A percentile compares a stretch with the other conserved stretches of the same genome.
Evolutionary conservation across 352 stramenopile genomes (phyloP).

Genomic region (Globisporangium middletonii): DNA sequence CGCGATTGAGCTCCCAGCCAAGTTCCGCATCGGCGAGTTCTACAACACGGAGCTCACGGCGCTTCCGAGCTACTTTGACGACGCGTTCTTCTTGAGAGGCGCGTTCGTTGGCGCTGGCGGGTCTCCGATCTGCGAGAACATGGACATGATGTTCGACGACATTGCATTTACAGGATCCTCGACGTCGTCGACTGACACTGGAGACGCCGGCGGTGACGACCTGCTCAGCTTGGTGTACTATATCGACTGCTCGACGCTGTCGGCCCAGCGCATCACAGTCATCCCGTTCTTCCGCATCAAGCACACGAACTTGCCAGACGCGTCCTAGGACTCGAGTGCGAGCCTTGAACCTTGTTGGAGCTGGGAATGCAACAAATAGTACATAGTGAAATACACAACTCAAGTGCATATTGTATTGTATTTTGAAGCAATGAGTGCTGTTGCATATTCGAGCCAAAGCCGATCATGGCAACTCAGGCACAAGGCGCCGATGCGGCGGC

Average conservation of each 20-base stretch:
- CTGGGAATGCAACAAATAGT: neutral
- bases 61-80: conserved; percentile 9
- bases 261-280: neutral
- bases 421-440: too few species aligned
- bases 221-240: neutral
- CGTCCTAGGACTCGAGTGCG: neutral
- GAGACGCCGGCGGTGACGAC: neutral
- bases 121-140: conserved; percentile 1
- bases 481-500: conserved; percentile 1
- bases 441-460: too few species aligned
- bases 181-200: neutral
- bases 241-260: conserved; percentile 1
- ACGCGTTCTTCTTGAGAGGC: conserved; percentile 9
- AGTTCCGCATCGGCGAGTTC: conserved; percentile 1
- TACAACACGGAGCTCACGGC: conserved; percentile 1
- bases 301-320: conserved; percentile 1
- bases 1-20: conserved; percentile 1
- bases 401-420: too few species aligned
- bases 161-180: neutral
- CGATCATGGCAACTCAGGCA: neutral
- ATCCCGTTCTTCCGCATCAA: conserved; percentile 6
- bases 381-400: too few species aligned
- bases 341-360: neutral
- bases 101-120: neutral
- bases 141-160: neutral